Evolutionary conservation across 768 basidiomycete species (phyloP), one percentile per base, ranked within the genome.

Genomic region (Termitomyces sp.): DNA sequence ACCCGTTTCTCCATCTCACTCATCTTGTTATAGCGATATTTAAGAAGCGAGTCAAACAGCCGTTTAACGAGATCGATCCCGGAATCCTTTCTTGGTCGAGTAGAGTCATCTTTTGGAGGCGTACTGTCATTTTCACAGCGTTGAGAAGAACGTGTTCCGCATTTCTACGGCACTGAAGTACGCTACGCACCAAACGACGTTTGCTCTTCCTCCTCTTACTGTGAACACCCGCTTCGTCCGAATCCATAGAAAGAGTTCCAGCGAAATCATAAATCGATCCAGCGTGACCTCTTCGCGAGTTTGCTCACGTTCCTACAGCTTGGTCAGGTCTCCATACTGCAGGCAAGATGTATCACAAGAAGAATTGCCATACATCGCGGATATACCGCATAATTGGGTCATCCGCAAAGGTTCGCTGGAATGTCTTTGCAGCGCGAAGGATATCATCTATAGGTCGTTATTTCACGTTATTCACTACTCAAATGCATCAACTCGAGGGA

Each of bases 211-310:
- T 27, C 57, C 53, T 36, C 67, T 47, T 0, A 70, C 59, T 1
- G 70, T 71, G 27, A 69, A 58, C 1, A 58, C 60, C 18, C 65
- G 49, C 57, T 66, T 67, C 10, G 58, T 65, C 16, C 58, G 62
- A 36, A 63, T 65, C 59, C 65, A 68, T 16, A 57, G 27, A 13
- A 58, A 42, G 10, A 62, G 55, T 12, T 56, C 48, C 22, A 57
- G 22, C 1, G 50, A 47, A 20, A 59, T 48, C 24, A 53, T 42
- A 1, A 57, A 27, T 10, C 46, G 52, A 10, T 60, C 59, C 10
- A 56, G 31, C 18, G 46, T 46, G 4, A 56, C 47, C 31, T 57
- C 43, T 14, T 43, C 14, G 2, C 10, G 48, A 5, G 49, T 56
- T 22, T 41, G 59, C 18, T 42, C 18, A 10, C 56, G 55, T 39